Evolutionary conservation across 2,329 filamentous ascomycete genomes (phyloP), one percentile per base, ranked within the genome.

Genomic region (Fusarium equiseti): DNA sequence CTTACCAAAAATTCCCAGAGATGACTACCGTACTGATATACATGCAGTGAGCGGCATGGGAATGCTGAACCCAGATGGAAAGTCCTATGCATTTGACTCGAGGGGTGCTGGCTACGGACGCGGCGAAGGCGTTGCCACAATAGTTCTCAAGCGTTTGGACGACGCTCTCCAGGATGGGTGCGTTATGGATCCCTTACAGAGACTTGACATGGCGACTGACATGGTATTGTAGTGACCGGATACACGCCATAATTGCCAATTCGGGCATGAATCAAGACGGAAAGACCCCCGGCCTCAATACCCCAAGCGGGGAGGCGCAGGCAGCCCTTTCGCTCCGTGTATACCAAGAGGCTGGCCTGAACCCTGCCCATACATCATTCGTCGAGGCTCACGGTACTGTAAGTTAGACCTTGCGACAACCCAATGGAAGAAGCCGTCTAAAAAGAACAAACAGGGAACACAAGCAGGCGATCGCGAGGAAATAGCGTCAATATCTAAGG

Each of bases 231-330:
- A 60, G 58, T 42, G 58, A 60, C 20, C 42, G 52, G 12, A 20
- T 60, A 40, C 58, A 58, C 20, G 58, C 58, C 2, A 22, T 60
- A 7, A 60, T 60, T 18, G 58, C 58, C 13, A 60, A 58, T 5
- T 60, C 52, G 24, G 58, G 58, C 18, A 48, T 60, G 52, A 60
- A 60, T 11, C 58, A 60, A 48, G 58, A 60, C 20, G 52, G 52
- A 6, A 60, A 60, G 22, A 60, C 58, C 8, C 58, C 52, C 0
- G 58, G 58, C 15, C 26, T 60, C 7, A 60, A 60, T 7, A 60
- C 58, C 6, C 58, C 58, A n/a, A 60, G 58, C 15, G 20, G 51
- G 2, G 42, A 60, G 6, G 51, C 57, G 11, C 51, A 60, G 12
- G 57, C 52, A 6, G 57, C 57, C 3, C 52, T 60, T 11, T 60